Percentiles rank a stretch among this genome's conserved stretches.
phyloP scores from a whole-genome alignment of 2,329 filamentous ascomycete genomes.

The Fusarium tanahbumbuense region DNA sequence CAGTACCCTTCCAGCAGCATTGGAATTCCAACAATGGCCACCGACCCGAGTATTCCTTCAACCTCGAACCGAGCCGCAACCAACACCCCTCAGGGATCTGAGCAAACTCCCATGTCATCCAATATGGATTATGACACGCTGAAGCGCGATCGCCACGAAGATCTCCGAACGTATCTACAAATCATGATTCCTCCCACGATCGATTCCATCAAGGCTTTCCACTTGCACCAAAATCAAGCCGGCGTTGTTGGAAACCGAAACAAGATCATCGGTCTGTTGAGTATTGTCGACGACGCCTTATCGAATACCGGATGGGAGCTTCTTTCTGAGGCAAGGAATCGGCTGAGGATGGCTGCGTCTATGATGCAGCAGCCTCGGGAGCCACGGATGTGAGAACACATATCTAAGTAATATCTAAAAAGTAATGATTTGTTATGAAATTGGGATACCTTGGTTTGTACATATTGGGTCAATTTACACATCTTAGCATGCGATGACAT shows the following conservation, averaged over 20 bases:
- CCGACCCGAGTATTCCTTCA: slow-evolving; percentile 38
- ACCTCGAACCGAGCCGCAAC: slow-evolving; percentile 30
- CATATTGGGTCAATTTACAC: not conserved
- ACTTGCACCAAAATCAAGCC: slow-evolving; percentile 46
- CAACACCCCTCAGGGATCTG: slow-evolving; percentile 34
- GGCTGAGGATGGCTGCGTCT: slow-evolving; percentile 43
- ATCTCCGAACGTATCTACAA: slow-evolving; percentile 45
- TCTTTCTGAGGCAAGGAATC: slow-evolving; percentile 42
- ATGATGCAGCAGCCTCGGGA: slow-evolving; percentile 45
- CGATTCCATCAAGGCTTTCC: slow-evolving; percentile 46
- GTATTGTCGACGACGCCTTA: slow-evolving; percentile 44
- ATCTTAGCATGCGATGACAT: not conserved
- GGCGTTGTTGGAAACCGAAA: slow-evolving; percentile 46
- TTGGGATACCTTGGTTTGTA: slow-evolving; percentile 19
- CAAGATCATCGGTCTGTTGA: slow-evolving; percentile 43
- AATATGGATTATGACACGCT: slow-evolving; percentile 38
- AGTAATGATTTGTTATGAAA: slow-evolving; percentile 3
- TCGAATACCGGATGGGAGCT: slow-evolving; percentile 45
- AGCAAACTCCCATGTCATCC: slow-evolving; percentile 30
- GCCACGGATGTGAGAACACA: slow-evolving; percentile 30
- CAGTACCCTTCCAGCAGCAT: slow-evolving; percentile 39
- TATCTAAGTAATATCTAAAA: not conserved
- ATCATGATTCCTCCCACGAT: slow-evolving; percentile 47
- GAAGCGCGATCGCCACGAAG: slow-evolving; percentile 43
- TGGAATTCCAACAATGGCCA: slow-evolving; percentile 18